Evolutionary conservation across 2,329 filamentous ascomycete species (phyloP).

Genomic region (Fusarium aywerte): DNA sequence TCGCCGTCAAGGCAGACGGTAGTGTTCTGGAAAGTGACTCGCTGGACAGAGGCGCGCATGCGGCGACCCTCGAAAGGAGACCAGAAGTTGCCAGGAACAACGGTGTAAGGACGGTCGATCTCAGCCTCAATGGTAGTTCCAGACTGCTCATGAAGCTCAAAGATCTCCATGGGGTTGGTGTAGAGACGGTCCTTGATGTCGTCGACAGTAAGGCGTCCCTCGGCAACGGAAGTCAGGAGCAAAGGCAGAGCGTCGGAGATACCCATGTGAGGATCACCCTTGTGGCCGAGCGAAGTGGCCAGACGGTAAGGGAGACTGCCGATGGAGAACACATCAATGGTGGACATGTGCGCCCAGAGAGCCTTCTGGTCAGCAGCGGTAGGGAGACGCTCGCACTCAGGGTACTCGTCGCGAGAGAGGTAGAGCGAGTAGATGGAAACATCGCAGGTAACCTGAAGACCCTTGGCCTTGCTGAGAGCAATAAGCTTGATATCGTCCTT

Average conservation of each 20-base stretch:
- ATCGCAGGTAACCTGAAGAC: slow-evolving; percentile 84
- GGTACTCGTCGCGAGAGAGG: slow-evolving; percentile 76
- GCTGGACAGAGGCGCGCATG: slow-evolving; percentile 76
- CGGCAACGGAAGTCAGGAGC: slow-evolving; percentile 78
- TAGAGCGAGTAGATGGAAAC: slow-evolving; percentile 84
- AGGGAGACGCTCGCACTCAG: slow-evolving; percentile 73
- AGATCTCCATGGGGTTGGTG: slow-evolving; percentile 83
- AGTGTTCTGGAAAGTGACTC: slow-evolving; percentile 79
- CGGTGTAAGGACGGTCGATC: slow-evolving; percentile 75
- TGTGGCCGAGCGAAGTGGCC: slow-evolving; percentile 64
- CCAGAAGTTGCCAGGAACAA: slow-evolving; percentile 63
- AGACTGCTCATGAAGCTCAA: slow-evolving; percentile 83
- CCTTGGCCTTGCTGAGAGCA: slow-evolving; percentile 81
- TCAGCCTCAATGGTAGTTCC: slow-evolving; percentile 79
- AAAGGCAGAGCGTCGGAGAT: slow-evolving; percentile 80
- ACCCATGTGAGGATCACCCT: slow-evolving; percentile 70
- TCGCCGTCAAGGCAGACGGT: slow-evolving; percentile 81
- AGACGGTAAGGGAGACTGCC: slow-evolving; percentile 83
- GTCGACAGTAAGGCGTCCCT: slow-evolving; percentile 77
- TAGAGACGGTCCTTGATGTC: slow-evolving; percentile 78
- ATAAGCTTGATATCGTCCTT: slow-evolving; percentile 82
- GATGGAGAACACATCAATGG: slow-evolving; percentile 82
- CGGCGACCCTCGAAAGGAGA: slow-evolving; percentile 77
- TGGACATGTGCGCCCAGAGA: slow-evolving; percentile 77
- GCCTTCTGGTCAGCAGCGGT: slow-evolving; percentile 75